Conservation (phyloP, 495 filamentous ascomycete species). For the Lophiostoma macrostomum region DNA sequence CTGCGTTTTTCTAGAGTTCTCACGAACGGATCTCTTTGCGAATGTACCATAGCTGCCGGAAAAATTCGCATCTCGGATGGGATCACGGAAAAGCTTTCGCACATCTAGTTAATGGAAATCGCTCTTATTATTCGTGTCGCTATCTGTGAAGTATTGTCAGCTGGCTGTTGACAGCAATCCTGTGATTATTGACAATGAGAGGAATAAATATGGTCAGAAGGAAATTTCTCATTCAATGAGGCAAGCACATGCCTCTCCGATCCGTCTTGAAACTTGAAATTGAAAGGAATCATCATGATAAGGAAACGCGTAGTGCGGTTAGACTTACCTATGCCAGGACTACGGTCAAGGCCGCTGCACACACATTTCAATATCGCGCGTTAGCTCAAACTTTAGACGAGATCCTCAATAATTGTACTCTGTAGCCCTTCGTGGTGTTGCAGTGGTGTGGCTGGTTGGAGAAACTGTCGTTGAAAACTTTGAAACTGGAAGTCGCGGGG, state of each 20-base stretch:
- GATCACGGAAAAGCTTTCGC: slow-evolving; percentile 13
- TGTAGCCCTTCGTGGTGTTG: too few relatives aligned
- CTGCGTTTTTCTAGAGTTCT: not conserved
- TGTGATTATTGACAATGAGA: too few relatives aligned
- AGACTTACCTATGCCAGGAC: too few relatives aligned
- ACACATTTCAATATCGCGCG: not conserved
- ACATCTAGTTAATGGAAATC: slow-evolving; percentile 17
- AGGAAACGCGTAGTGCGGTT: too few relatives aligned
- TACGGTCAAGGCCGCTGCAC: too few relatives aligned
- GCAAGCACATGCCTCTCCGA: slow-evolving; percentile 22
- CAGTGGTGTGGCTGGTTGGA: too few relatives aligned
- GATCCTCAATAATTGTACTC: too few relatives aligned
- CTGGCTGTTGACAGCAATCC: too few relatives aligned
- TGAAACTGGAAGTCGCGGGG: too few relatives aligned
- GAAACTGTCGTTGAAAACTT: too few relatives aligned
- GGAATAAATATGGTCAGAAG: slow-evolving; percentile 7
- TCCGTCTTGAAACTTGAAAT: slow-evolving; percentile 27
- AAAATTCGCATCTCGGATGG: slow-evolving; percentile 4
- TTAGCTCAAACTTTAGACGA: not conserved
- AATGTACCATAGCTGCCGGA: slow-evolving; percentile 15
- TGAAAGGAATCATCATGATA: slow-evolving; percentile 17
- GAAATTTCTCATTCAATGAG: slow-evolving; percentile 27
- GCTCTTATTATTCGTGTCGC: not conserved
- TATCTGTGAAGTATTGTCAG: not conserved
- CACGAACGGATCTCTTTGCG: not conserved